A percentile compares a stretch with the other conserved stretches of the same genome.
Conservation (phyloP, 1,139 yeast species). For the Wickerhamiella pararugosa region DNA sequence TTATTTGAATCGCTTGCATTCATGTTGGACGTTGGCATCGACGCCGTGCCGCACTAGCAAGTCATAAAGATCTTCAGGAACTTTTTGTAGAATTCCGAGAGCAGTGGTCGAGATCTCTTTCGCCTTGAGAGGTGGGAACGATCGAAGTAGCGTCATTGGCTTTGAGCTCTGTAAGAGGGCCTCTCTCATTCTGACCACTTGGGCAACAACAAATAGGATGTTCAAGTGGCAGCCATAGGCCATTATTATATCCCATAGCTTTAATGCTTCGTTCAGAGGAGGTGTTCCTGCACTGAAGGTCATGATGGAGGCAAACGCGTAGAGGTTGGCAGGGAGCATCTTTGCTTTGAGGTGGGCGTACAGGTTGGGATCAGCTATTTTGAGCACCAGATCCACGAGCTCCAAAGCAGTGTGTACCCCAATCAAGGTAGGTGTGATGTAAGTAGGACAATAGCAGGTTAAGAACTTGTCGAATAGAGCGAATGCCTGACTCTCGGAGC, state of each 20-base stretch:
- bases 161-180: conserved; percentile 39
- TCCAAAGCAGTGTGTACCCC: conserved; percentile 71
- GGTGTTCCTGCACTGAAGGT: conserved; percentile 88
- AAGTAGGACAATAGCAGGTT: conserved; percentile 54
- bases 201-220: conserved; percentile 72
- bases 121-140: conserved; percentile 59
- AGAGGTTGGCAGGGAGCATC: conserved; percentile 62
- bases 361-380: conserved; percentile 59
- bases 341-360: conserved; percentile 46
- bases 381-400: conserved; percentile 52
- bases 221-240: conserved; percentile 90
- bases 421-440: conserved; percentile 58
- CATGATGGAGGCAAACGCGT: conserved; percentile 74
- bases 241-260: conserved; percentile 79
- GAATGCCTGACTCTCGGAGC: conserved; percentile 79
- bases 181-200: conserved; percentile 54
- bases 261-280: conserved; percentile 57
- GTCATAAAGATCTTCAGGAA: conserved; percentile 56
- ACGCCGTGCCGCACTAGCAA: conserved; percentile 57
- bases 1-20: background rate
- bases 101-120: conserved; percentile 65
- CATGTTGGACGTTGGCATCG: conserved; percentile 26
- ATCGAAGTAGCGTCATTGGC: conserved; percentile 65
- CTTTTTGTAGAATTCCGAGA: conserved; percentile 61
- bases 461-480: conserved; percentile 48